Evolutionary conservation across 164 flowering plant genomes (phyloP), one percentile per base, ranked within the genome.

Genomic region (Chloranthus sessilifolius): DNA sequence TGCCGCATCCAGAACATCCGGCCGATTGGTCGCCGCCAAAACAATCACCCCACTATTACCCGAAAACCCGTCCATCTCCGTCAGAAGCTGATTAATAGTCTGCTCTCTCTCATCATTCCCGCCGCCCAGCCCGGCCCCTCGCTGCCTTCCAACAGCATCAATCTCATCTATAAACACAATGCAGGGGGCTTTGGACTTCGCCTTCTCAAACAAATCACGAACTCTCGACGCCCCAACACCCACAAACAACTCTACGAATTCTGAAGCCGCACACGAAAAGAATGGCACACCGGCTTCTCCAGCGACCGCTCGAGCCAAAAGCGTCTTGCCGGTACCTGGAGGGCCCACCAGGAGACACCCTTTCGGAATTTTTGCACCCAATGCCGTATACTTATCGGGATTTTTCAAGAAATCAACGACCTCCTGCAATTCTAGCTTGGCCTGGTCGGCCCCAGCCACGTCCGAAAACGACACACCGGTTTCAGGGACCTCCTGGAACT

Each of bases 151-250:
- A 49, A 92, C 95, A 0, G 98, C 98, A 73, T 92, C 98, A 55
- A 92, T 92, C 59, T 92, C 98, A 79, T 92, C 98, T 58, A 92
- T 88, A 29, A 92, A 88, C 59, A 88, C 95, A 70, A 88, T 88
- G 71, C 96, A 88, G 1, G 96, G 96, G 0, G 96, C 98, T 51
- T 88, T 88, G 3, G 88, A 61, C 74, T 88, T 91, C 0, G 98
- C 98, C 73, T 88, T 88, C 72, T 91, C 95, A 36, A 91, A 91
- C 74, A 91, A 69, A 64, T 88, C 96, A 68, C 98, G 50, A 23
- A 91, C 98, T 56, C 98, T 81, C 0, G 98, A 91, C 1, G 98
- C 96, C 17, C 98, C 98, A 28, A 91, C 98, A 28, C 98, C 98
- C 31, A 91, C 98, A 60, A 91, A 88, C 66, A 91, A 55, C 57